Base-by-base conservation (phyloP, 257 asterid genomes). In the Mentha longifolia region DNA sequence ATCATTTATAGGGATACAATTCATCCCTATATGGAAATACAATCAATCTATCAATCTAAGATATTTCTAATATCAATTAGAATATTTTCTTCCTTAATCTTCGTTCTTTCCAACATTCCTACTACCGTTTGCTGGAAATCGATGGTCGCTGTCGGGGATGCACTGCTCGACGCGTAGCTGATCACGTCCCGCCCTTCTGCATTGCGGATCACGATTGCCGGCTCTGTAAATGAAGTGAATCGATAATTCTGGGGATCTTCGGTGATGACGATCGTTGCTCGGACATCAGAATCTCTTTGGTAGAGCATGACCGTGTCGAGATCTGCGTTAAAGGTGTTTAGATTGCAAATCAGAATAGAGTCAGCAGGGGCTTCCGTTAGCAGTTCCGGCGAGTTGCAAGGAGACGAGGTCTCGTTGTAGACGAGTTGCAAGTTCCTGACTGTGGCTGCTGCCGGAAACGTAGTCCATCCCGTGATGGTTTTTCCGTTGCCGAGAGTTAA, bases 81-180 rank as follows among this genome's bases (percentile, higher is more conserved):
- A n/a, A n/a, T n/a, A n/a, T n/a, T n/a, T n/a, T n/a, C n/a, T n/a
- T n/a, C n/a, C n/a, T n/a, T n/a, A n/a, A n/a, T n/a, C n/a, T n/a
- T n/a, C n/a, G n/a, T n/a, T n/a, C n/a, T n/a, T n/a, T n/a, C n/a
- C n/a, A n/a, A n/a, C n/a, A n/a, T n/a, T n/a, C n/a, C 87, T 2
- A 79, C 11, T 25, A 82, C 5, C 2, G 84, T 82, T 66, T 79
- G 63, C 10, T 82, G 78, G 68, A 79, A 82, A 4, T 25, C 74
- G 3, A 79, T 83, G 71, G 66, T 79, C 7, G 73, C 85, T 7
- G 33, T 50, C 31, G 85, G 83, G 12, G 51, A n/a, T 14, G 17
- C 1, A 1, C 25, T 75, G 0, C 3, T 74, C 0, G 47, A 22
- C 5, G 41, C 73, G 45, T 83, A 83, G 0, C 56, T 35, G 20